A percentile compares a stretch with the other conserved stretches of the same genome.
Conservation (phyloP, 2,329 filamentous ascomycete genomes). For the Apiospora saccharicola region DNA sequence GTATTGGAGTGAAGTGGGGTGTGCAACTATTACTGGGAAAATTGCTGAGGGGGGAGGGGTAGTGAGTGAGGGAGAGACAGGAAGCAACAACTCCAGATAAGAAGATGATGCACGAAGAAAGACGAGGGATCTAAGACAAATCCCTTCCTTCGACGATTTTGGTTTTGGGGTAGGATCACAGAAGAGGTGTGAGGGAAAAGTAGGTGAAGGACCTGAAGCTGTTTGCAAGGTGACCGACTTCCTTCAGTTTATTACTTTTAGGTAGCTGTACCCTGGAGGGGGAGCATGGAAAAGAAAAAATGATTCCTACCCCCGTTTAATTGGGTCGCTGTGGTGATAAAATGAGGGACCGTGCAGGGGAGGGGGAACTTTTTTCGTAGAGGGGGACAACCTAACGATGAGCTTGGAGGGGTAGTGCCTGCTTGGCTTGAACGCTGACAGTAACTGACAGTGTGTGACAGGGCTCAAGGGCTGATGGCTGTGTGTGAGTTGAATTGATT, state of each 20-base stretch:
- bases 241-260: slow-evolving; percentile 2
- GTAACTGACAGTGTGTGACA: slow-evolving; percentile 11
- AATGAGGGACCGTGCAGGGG: slow-evolving; percentile 24
- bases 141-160: slow-evolving; percentile 16
- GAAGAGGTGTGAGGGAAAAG: slow-evolving; percentile 21
- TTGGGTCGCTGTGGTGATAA: slow-evolving; percentile 22
- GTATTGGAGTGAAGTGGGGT: slow-evolving; percentile 25
- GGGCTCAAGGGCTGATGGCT: not conserved
- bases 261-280: not conserved
- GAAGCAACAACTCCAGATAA: slow-evolving; percentile 1
- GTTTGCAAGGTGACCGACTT: slow-evolving; percentile 16
- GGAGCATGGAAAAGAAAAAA: slow-evolving; percentile 3
- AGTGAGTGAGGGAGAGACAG: not conserved
- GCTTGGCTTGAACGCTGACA: not conserved
- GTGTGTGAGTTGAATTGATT: not conserved
- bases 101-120: slow-evolving; percentile 9
- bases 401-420: slow-evolving; percentile 7
- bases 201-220: slow-evolving; percentile 25
- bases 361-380: slow-evolving; percentile 7
- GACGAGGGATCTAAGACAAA: slow-evolving; percentile 13
- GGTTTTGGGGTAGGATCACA: not conserved
- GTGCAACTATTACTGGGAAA: slow-evolving; percentile 3
- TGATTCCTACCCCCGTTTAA: slow-evolving; percentile 12
- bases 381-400: not conserved
- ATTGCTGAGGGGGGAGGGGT: not conserved